These are phyloP conservation scores for Aspergillus neotritici DNA, from an alignment of 2,329 filamentous ascomycete species.

Conservation along the genomic window DNA sequence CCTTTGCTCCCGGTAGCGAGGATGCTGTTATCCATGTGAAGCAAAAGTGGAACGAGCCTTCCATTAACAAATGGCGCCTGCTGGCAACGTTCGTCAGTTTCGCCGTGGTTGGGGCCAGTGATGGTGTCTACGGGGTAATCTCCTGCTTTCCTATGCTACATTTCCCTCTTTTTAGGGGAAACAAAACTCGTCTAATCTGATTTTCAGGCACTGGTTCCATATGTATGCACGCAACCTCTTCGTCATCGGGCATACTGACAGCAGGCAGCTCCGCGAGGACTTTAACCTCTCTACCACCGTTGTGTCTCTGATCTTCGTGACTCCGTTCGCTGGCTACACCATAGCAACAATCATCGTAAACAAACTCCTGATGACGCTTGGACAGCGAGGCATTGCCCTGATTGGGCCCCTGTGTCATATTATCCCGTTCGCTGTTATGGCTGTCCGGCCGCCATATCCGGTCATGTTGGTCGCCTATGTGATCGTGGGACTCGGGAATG, in stretches of 20 bases:
- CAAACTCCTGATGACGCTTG: constrained; percentile 42
- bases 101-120: constrained; percentile 51
- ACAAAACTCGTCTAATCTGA: constrained; percentile 7
- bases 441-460: constrained; percentile 31
- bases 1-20: constrained; percentile 2
- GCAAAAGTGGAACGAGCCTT: constrained; percentile 15
- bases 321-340: constrained; percentile 47
- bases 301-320: constrained; percentile 46
- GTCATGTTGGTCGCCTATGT: constrained; percentile 31
- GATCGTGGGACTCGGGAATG: constrained; percentile 34
- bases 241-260: neutral
- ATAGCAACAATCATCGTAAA: constrained; percentile 42
- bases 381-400: constrained; percentile 67
- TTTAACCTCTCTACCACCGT: constrained; percentile 24
- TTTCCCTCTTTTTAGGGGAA: no score
- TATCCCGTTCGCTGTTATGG: constrained; percentile 25
- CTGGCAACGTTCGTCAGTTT: constrained; percentile 49
- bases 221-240: constrained; percentile 29
- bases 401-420: constrained; percentile 42
- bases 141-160: no score
- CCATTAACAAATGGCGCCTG: constrained; percentile 15
- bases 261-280: neutral
- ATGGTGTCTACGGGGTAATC: constrained; percentile 51
- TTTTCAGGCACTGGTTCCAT: constrained; percentile 44
- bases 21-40: constrained; percentile 6